phyloP scores from a whole-genome alignment of 2,329 filamentous ascomycete species.

The Lecanicillium sp. region DNA sequence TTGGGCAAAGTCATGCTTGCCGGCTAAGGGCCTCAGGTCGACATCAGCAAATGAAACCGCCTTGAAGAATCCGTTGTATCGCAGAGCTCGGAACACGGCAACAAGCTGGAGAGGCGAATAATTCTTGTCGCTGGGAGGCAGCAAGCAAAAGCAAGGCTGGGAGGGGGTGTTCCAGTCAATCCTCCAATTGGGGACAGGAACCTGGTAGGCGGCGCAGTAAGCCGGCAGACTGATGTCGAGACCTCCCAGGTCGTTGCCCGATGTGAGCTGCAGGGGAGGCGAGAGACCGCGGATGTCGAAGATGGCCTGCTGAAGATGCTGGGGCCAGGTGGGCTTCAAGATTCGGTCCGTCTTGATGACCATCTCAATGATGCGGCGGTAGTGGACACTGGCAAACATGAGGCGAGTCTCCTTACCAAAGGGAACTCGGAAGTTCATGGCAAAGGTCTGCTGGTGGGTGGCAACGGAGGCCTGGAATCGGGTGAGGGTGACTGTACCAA shows the following conservation, averaged over 20 bases:
- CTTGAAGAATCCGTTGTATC: constrained; percentile 55
- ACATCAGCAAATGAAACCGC: constrained; percentile 50
- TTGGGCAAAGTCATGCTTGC: constrained; percentile 37
- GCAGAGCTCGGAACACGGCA: constrained; percentile 50
- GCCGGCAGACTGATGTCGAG: constrained; percentile 49
- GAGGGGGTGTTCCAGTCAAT: constrained; percentile 37
- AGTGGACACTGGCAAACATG: constrained; percentile 49
- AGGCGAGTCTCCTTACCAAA: constrained; percentile 38
- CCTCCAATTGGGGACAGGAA: constrained; percentile 46
- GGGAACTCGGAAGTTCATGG: constrained; percentile 45
- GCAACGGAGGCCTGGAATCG: constrained; percentile 45
- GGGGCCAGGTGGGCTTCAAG: constrained; percentile 53
- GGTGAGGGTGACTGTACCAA: constrained; percentile 48
- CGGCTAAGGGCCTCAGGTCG: constrained; percentile 37
- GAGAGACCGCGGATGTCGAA: constrained; percentile 48
- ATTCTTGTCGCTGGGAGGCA: constrained; percentile 31
- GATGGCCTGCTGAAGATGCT: constrained; percentile 46
- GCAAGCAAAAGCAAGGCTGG: constrained; percentile 48
- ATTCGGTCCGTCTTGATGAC: constrained; percentile 50
- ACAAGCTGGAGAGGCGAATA: constrained; percentile 49
- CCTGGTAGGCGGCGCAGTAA: constrained; percentile 47
- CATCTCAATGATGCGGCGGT: constrained; percentile 47
- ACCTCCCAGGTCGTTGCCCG: constrained; percentile 50
- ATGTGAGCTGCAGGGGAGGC: constrained; percentile 46
- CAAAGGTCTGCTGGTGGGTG: constrained; percentile 50